A percentile compares a stretch with the other conserved stretches of the same genome.
Evolutionary conservation across 805 yeast species (phyloP).

Genomic region (Ogataea methylovora): DNA sequence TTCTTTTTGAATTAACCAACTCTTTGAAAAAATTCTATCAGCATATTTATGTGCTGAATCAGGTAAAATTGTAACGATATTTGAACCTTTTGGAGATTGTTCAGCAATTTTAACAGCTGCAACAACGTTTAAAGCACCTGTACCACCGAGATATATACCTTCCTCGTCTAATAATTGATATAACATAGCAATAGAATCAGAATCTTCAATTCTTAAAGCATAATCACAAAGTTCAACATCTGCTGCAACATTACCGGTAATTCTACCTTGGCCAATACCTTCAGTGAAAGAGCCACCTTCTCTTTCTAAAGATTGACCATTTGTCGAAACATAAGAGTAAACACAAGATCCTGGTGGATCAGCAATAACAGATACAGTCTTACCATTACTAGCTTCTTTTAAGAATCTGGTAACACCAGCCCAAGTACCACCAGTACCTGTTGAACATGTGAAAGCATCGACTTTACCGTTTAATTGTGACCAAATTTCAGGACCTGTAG

Average conservation of each 20-base stretch:
- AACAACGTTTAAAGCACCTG: constrained; percentile 83
- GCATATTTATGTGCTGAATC: constrained; percentile 90
- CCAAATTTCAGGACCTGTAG: constrained; percentile 94
- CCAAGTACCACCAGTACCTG: constrained; percentile 92
- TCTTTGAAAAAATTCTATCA: constrained; percentile 67
- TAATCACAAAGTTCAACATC: constrained; percentile 74
- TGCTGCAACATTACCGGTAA: constrained; percentile 71
- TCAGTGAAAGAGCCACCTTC: constrained; percentile 87
- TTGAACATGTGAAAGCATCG: constrained; percentile 82
- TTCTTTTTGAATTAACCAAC: constrained; percentile 68
- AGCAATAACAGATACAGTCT: constrained; percentile 66
- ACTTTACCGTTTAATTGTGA: constrained; percentile 71
- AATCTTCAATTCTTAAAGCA: constrained; percentile 74
- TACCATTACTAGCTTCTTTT: constrained; percentile 65
- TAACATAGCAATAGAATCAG: constrained; percentile 74
- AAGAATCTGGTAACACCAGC: constrained; percentile 80
- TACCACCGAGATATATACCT: constrained; percentile 86
- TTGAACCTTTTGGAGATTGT: constrained; percentile 66
- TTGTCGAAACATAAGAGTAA: constrained; percentile 66
- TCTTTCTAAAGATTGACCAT: constrained; percentile 61
- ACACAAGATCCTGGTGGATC: constrained; percentile 93
- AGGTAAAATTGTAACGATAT: constrained; percentile 82
- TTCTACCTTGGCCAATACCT: constrained; percentile 94
- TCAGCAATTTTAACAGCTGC: constrained; percentile 80
- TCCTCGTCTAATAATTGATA: constrained; percentile 81